A percentile compares a stretch with the other conserved stretches of the same genome.
phyloP scores from a whole-genome alignment of 1,284 basidiomycete species.

The Boletus semigastroideus region DNA sequence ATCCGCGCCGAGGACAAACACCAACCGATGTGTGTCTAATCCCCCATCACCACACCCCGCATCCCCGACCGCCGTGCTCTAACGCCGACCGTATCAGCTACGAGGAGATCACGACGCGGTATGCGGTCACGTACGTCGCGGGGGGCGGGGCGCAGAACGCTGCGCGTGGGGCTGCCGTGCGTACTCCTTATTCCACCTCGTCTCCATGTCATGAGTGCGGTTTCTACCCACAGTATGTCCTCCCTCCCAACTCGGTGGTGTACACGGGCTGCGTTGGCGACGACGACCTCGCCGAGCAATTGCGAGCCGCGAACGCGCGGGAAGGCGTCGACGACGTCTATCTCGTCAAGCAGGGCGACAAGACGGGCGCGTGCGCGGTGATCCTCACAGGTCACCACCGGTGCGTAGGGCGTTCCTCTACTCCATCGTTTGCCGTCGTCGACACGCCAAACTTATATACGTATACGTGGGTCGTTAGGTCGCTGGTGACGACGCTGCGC shows the following conservation, averaged over 20 bases:
- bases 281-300: slow-evolving; percentile 87
- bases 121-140: slow-evolving; percentile 88
- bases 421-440: not conserved
- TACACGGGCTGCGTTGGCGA: slow-evolving; percentile 95
- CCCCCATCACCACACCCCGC: not conserved
- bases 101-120: slow-evolving; percentile 80
- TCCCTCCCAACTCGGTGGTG: slow-evolving; percentile 88
- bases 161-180: slow-evolving; percentile 91
- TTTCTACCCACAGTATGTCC: slow-evolving; percentile 65
- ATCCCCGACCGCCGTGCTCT: too few relatives aligned
- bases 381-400: slow-evolving; percentile 93
- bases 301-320: slow-evolving; percentile 89
- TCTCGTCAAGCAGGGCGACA: slow-evolving; percentile 81
- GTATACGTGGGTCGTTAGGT: too few relatives aligned
- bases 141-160: slow-evolving; percentile 98
- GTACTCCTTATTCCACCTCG: not conserved
- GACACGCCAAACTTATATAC: too few relatives aligned
- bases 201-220: not conserved
- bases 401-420: slow-evolving; percentile 34
- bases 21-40: slow-evolving; percentile 64
- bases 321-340: slow-evolving; percentile 92
- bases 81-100: slow-evolving; percentile 31
- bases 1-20: slow-evolving; percentile 94
- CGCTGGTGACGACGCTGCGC: slow-evolving; percentile 88
- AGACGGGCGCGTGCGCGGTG: slow-evolving; percentile 97